These are phyloP conservation scores for Ophiostoma populinum DNA, from an alignment of 2,329 filamentous ascomycete genomes.

Conservation along the genomic window DNA sequence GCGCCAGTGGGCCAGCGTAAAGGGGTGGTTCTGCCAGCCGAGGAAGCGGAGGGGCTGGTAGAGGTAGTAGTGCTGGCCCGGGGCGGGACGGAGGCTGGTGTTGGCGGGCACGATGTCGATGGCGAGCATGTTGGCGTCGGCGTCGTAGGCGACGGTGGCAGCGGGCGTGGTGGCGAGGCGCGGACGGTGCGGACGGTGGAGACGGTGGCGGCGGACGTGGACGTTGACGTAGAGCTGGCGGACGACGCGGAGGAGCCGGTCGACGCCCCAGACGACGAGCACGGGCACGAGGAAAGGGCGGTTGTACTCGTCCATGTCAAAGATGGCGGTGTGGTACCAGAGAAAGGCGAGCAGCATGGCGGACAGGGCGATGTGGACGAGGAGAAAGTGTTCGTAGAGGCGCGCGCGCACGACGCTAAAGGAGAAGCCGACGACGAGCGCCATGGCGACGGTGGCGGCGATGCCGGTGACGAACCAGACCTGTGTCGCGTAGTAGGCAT, in stretches of 20 bases:
- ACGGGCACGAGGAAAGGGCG: slow-evolving; percentile 10
- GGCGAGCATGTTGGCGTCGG: slow-evolving; percentile 7
- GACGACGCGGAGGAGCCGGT: slow-evolving; percentile 18
- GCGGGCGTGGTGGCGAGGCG: slow-evolving; percentile 2
- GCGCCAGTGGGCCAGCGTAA: slow-evolving; percentile 22
- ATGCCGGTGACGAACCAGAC: slow-evolving; percentile 6
- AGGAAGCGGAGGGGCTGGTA: slow-evolving; percentile 22
- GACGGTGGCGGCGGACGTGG: slow-evolving; percentile 6
- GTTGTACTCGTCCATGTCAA: slow-evolving; percentile 8
- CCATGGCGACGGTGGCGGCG: slow-evolving; percentile 26
- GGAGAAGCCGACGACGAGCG: slow-evolving; percentile 27
- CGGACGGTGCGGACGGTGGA: slow-evolving; percentile 5
- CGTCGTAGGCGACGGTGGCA: slow-evolving; percentile 7
- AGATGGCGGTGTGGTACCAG: slow-evolving; percentile 11
- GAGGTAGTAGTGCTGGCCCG: slow-evolving; percentile 29
- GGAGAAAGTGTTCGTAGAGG: slow-evolving; percentile 33
- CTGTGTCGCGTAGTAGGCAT: background rate
- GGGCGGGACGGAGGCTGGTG: slow-evolving; percentile 13
- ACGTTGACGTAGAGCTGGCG: slow-evolving; percentile 25
- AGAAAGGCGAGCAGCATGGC: slow-evolving; percentile 23
- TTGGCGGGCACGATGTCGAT: slow-evolving; percentile 8
- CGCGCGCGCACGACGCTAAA: slow-evolving; percentile 31
- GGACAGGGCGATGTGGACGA: slow-evolving; percentile 24
- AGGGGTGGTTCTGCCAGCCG: slow-evolving; percentile 33
- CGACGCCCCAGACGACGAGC: slow-evolving; percentile 11